phyloP scores from a whole-genome alignment of 2,329 filamentous ascomycete species.

The Claviceps monticola region DNA sequence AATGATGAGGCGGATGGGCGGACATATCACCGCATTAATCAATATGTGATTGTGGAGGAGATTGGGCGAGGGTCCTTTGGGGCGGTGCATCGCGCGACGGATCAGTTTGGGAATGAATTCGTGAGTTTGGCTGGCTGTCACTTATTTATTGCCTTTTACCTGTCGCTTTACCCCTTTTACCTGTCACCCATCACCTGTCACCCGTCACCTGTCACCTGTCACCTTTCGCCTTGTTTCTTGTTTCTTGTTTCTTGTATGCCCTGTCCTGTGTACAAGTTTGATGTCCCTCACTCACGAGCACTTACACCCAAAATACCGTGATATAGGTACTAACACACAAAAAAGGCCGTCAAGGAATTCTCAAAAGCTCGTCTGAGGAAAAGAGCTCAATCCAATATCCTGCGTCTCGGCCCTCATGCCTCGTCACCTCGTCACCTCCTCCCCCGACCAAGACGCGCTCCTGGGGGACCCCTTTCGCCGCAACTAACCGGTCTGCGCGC shows the following conservation, averaged over 20 bases:
- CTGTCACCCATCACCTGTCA: too few relatives aligned
- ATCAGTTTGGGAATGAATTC: slow-evolving; percentile 88
- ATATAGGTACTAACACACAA: too few relatives aligned
- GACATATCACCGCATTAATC: slow-evolving; percentile 79
- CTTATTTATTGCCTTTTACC: too few relatives aligned
- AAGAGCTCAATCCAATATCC: slow-evolving; percentile 76
- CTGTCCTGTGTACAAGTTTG: too few relatives aligned
- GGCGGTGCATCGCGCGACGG: slow-evolving; percentile 75
- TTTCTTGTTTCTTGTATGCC: too few relatives aligned
- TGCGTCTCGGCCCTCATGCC: slow-evolving; percentile 37
- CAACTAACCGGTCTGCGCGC: slow-evolving; percentile 18
- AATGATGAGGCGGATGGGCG: slow-evolving; percentile 73
- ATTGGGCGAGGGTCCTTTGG: slow-evolving; percentile 96
- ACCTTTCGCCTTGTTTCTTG: too few relatives aligned
- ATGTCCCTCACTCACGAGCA: too few relatives aligned
- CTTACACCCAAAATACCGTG: too few relatives aligned
- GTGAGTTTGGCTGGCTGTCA: slow-evolving; percentile 36
- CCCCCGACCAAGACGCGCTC: slow-evolving; percentile 6
- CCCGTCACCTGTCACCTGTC: too few relatives aligned
- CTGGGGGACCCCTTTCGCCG: slow-evolving; percentile 11
- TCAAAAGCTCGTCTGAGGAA: slow-evolving; percentile 85
- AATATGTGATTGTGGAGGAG: slow-evolving; percentile 87
- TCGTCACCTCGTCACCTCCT: slow-evolving; percentile 18
- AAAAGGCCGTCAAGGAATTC: slow-evolving; percentile 89
- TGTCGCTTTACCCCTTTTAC: too few relatives aligned